Evolutionary conservation across 345 rosid species (phyloP), one percentile per base, ranked within the genome.

Genomic region (Euphorbia tirucalli): DNA sequence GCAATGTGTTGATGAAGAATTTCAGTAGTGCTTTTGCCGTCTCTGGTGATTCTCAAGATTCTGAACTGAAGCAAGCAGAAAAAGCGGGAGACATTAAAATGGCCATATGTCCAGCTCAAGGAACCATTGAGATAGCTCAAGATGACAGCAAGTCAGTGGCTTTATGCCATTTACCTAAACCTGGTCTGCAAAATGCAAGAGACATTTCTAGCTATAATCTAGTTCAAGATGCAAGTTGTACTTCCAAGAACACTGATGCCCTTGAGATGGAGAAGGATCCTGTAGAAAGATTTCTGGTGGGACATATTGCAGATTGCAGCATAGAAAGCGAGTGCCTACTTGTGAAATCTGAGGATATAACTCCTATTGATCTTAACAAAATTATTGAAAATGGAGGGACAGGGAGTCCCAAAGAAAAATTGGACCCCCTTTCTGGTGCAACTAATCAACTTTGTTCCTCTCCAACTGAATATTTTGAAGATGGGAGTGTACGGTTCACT

Each of bases 261-360:
- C 77, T 84, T 64, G 87, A 81, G 61, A 72, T 69, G 75, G 84
- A 79, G 75, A 82, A 70, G 39, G 72, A 84, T 48, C 85, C 85
- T 65, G 80, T 35, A 46, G 77, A 75, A 61, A 79, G 80, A 69
- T 63, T 66, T 46, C 73, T 52, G 21, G 16, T 52, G 63, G 78
- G 68, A 46, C 59, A 70, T 22, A 28, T 21, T 37, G 19, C 50
- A 46, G 83, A 81, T 79, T 71, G 67, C 74, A 46, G 66, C 77
- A 65, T 32, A 68, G 78, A 57, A 35, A 73, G 55, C 58, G 65
- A 79, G 64, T 31, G 37, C 71, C 64, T 49, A 24, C 43, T 44
- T 72, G 68, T 46, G 65, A 76, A 74, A 49, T 27, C 66, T 25
- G 74, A 69, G 82, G 79, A 85, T 54, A 65, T 66, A 41, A 57